A percentile compares a stretch with the other conserved stretches of the same genome.
phyloP scores from a whole-genome alignment of 352 stramenopile species.

The Phytopythium litorale region DNA sequence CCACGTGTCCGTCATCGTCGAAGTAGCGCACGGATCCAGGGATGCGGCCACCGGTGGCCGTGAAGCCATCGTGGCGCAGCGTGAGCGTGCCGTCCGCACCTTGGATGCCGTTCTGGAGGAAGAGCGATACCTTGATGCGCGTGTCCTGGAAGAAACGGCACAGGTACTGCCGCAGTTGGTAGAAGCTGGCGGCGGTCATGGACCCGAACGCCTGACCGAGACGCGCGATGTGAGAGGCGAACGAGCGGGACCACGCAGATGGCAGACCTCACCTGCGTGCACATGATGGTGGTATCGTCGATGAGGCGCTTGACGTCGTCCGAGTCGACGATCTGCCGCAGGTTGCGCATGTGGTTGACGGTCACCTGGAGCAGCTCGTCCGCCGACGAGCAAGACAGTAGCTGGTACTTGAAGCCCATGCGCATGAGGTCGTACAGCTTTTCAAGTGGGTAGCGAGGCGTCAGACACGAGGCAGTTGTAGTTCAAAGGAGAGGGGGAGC shows the following conservation, averaged over 20 bases:
- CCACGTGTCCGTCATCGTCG: slow-evolving; percentile 47
- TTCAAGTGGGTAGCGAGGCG: background rate
- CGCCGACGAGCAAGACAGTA: slow-evolving; percentile 74
- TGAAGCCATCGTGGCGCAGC: slow-evolving; percentile 74
- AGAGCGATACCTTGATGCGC: slow-evolving; percentile 90
- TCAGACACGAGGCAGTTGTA: background rate
- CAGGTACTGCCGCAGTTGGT: slow-evolving; percentile 81
- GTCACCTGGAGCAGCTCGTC: slow-evolving; percentile 88
- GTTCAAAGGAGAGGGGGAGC: background rate
- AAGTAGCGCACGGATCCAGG: slow-evolving; percentile 73
- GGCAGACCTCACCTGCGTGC: slow-evolving; percentile 30
- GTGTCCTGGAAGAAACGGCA: slow-evolving; percentile 89
- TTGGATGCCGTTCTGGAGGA: slow-evolving; percentile 88
- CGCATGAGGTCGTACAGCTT: slow-evolving; percentile 92
- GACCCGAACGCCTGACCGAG: slow-evolving; percentile 44
- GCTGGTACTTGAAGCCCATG: slow-evolving; percentile 95
- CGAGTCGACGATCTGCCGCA: slow-evolving; percentile 65
- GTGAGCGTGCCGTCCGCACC: slow-evolving; percentile 76
- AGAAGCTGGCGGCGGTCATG: slow-evolving; percentile 72
- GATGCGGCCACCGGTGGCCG: slow-evolving; percentile 55
- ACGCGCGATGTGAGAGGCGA: background rate
- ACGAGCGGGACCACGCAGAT: background rate
- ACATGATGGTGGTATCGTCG: slow-evolving; percentile 77
- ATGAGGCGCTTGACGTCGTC: slow-evolving; percentile 65
- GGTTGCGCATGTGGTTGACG: slow-evolving; percentile 81